Percentiles rank a stretch among this genome's conserved stretches.
These are phyloP conservation scores for Barnettozyma hawaiiensis DNA, from an alignment of 1,139 yeast genomes.

Conservation along the genomic window DNA sequence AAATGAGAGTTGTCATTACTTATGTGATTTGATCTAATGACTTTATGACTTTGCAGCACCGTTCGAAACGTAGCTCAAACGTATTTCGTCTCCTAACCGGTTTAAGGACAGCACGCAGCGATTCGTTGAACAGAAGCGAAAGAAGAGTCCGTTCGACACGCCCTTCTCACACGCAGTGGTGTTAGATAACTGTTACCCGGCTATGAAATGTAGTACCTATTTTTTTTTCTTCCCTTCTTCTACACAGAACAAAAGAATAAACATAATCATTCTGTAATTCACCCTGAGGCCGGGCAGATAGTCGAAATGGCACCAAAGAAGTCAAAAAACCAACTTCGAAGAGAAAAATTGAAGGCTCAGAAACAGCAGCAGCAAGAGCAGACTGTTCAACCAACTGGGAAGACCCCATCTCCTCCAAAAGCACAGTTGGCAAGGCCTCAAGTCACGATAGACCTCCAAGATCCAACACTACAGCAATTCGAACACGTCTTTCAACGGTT, in stretches of 20 bases:
- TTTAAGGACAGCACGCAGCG: too few relatives aligned
- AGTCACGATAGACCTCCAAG: constrained; percentile 19
- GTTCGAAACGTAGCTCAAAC: too few relatives aligned
- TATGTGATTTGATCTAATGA: neutral
- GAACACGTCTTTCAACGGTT: constrained; percentile 41
- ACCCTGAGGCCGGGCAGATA: too few relatives aligned
- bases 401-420: neutral
- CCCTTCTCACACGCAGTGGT: too few relatives aligned
- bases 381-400: constrained; percentile 46
- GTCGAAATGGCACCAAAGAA: constrained; percentile 25
- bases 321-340: constrained; percentile 57
- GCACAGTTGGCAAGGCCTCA: neutral
- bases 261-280: too few relatives aligned
- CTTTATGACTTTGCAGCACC: neutral
- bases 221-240: too few relatives aligned
- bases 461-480: constrained; percentile 40
- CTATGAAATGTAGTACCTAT: too few relatives aligned
- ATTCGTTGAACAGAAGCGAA: too few relatives aligned
- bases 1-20: neutral
- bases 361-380: constrained; percentile 17
- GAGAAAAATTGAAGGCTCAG: constrained; percentile 39
- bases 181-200: too few relatives aligned
- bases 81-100: too few relatives aligned
- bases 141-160: too few relatives aligned
- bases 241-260: too few relatives aligned